Evolutionary conservation across 2,329 filamentous ascomycete species (phyloP).

Genomic region (Stylonectria norvegica): DNA sequence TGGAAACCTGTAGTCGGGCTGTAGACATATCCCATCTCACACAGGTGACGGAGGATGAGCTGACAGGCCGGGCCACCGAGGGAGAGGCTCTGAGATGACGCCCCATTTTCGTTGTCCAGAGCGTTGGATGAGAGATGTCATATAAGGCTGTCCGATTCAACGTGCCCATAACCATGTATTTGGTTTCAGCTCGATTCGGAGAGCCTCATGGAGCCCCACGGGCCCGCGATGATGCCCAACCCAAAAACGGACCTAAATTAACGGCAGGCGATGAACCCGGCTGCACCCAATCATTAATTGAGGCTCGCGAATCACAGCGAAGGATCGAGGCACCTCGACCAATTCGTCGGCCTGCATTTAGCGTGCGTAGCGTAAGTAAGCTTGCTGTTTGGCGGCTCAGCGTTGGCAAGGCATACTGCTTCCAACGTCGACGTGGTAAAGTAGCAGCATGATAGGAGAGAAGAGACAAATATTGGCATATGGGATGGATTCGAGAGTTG

Average conservation of each 20-base stretch:
- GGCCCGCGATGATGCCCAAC: neutral
- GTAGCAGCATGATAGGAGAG: neutral
- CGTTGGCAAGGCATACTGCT: neutral
- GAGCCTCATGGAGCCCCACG: neutral
- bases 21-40: no score
- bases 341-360: no score
- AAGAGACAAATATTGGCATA: neutral
- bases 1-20: no score
- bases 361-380: no score
- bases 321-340: neutral
- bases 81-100: neutral
- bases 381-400: neutral
- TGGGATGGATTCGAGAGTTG: no score
- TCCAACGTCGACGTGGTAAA: neutral
- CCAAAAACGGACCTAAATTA: neutral
- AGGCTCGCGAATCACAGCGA: neutral
- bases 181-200: neutral
- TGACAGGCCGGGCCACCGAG: neutral
- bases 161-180: no score
- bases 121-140: neutral
- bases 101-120: neutral
- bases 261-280: neutral
- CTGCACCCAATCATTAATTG: neutral
- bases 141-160: no score
- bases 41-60: no score